These are phyloP conservation scores for Chaetoceros muelleri DNA, from an alignment of 108 stramenopile species.

Conservation along the genomic window DNA sequence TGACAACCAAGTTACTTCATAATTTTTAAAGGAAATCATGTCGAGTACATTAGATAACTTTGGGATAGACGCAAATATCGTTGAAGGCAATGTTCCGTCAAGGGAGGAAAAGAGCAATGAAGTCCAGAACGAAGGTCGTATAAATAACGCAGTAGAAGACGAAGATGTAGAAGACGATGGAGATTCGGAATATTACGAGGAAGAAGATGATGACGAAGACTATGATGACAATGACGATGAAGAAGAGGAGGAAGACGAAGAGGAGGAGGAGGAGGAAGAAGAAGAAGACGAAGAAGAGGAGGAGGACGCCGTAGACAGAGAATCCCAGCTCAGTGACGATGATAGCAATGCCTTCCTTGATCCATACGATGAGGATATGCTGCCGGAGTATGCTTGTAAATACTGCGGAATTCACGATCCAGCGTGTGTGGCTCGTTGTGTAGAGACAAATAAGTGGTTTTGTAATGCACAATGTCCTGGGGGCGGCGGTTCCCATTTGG, in stretches of 20 bases:
- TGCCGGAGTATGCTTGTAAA: slow-evolving; percentile 85
- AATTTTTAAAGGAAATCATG: no score
- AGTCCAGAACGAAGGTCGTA: background rate
- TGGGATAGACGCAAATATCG: no score
- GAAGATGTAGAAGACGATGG: background rate
- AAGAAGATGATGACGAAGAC: slow-evolving; percentile 14
- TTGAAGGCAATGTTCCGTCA: no score
- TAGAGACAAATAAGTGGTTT: slow-evolving; percentile 95
- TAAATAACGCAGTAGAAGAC: background rate
- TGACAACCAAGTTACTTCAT: no score
- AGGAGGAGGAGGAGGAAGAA: slow-evolving; percentile 21
- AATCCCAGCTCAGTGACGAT: slow-evolving; percentile 17
- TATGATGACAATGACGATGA: slow-evolving; percentile 20
- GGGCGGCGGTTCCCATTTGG: slow-evolving; percentile 82
- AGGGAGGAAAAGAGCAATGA: no score
- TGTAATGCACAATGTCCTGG: slow-evolving; percentile 84
- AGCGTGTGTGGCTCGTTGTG: slow-evolving; percentile 87
- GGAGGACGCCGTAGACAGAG: slow-evolving; percentile 13
- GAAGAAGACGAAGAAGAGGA: slow-evolving; percentile 37
- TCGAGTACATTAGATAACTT: no score
- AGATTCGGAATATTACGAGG: background rate
- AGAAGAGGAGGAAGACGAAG: slow-evolving; percentile 22
- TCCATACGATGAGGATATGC: slow-evolving; percentile 65
- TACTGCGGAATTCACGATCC: slow-evolving; percentile 97
- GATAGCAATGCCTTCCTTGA: slow-evolving; percentile 28